Evolutionary conservation across 805 yeast genomes (phyloP).

Genomic region (Isabelozyma rhagii): DNA sequence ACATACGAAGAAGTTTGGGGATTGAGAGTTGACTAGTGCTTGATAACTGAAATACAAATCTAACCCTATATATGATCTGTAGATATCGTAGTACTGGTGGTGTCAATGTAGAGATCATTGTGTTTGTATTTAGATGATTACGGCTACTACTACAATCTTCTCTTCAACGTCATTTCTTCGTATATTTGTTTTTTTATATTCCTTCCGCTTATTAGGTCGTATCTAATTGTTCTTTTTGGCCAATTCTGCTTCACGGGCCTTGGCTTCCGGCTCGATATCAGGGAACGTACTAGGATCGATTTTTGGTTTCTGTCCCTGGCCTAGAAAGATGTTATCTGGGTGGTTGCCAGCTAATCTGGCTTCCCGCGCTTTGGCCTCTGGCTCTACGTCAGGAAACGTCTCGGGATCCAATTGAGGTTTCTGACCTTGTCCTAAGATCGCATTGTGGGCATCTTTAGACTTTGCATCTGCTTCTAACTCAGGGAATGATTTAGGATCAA

Average conservation of each 20-base stretch:
- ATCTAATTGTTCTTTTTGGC: background rate
- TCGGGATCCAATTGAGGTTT: constrained; percentile 20
- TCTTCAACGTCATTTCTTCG: too few relatives aligned
- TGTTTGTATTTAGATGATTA: too few relatives aligned
- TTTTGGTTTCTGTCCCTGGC: constrained; percentile 19
- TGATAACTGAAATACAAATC: background rate
- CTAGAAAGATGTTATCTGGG: constrained; percentile 6
- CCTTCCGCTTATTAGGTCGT: too few relatives aligned
- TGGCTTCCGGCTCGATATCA: constrained; percentile 30
- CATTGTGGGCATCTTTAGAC: constrained; percentile 18
- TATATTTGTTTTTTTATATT: too few relatives aligned
- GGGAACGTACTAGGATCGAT: constrained; percentile 27
- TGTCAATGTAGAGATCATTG: too few relatives aligned
- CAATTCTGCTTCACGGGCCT: constrained; percentile 19
- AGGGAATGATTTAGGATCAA: constrained; percentile 24
- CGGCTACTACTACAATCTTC: too few relatives aligned
- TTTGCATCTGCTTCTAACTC: constrained; percentile 31
- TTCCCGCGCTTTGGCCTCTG: constrained; percentile 29
- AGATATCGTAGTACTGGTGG: too few relatives aligned
- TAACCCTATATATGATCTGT: too few relatives aligned
- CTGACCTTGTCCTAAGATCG: background rate
- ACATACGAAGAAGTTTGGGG: constrained; percentile 71
- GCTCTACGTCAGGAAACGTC: constrained; percentile 32
- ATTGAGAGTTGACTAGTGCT: background rate
- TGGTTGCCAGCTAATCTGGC: constrained; percentile 1